Evolutionary conservation across 1,139 yeast genomes (phyloP).

Genomic region (Nakaseomyces delphensis): DNA sequence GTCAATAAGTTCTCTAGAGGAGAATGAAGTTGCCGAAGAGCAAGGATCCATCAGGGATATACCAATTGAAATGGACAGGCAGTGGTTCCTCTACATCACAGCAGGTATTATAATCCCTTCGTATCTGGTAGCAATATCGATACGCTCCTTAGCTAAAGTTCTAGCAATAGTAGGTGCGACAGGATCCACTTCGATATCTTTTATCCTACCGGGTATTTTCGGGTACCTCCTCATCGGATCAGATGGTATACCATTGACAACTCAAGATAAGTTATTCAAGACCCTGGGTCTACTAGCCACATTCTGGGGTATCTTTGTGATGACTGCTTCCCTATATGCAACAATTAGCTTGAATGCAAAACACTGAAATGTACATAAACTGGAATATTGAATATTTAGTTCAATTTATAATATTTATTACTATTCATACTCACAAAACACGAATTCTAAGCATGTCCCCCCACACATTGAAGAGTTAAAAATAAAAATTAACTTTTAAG

Average conservation of each 20-base stretch:
- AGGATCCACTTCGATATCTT: constrained; percentile 88
- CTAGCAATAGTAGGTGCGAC: constrained; percentile 92
- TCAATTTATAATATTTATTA: too few relatives aligned
- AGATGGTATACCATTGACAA: not conserved
- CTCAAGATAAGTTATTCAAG: constrained; percentile 3
- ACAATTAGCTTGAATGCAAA: constrained; percentile 6
- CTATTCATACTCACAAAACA: not conserved
- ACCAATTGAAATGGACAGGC: constrained; percentile 31
- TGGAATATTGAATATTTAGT: not conserved
- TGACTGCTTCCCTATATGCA: constrained; percentile 8
- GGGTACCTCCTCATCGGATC: constrained; percentile 41
- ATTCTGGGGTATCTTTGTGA: constrained; percentile 8
- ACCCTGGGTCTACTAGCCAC: not conserved
- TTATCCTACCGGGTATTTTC: constrained; percentile 84
- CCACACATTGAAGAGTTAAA: too few relatives aligned
- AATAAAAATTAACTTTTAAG: too few relatives aligned
- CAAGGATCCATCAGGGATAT: constrained; percentile 23
- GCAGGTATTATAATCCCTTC: constrained; percentile 51
- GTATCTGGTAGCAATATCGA: constrained; percentile 66
- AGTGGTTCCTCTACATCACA: constrained; percentile 57
- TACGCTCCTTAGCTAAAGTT: constrained; percentile 73
- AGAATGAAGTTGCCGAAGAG: constrained; percentile 16
- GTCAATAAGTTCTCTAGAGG: constrained; percentile 4
- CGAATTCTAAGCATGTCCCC: too few relatives aligned
- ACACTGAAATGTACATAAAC: not conserved